phyloP scores from a whole-genome alignment of 1,284 basidiomycete genomes.

The Ustilago sp. region DNA sequence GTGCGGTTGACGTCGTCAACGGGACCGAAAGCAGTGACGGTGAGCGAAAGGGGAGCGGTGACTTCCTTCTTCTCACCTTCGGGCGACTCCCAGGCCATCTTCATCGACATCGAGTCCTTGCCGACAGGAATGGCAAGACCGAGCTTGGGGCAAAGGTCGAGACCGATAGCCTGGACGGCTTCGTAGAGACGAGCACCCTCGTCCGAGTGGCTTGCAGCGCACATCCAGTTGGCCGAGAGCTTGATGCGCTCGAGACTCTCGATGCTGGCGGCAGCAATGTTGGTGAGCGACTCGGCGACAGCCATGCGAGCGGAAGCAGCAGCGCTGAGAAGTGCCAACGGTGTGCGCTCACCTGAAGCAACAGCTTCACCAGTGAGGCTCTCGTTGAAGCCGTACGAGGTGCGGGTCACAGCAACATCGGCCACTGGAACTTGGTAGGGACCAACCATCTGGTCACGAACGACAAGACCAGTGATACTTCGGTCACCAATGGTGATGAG shows the following conservation, averaged over 20 bases:
- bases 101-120: conserved; percentile 99
- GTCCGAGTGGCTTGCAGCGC: conserved; percentile 87
- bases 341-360: conserved; percentile 97
- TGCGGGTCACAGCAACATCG: conserved; percentile 94
- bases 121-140: conserved; percentile 96
- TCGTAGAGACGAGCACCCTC: conserved; percentile 92
- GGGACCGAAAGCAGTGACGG: conserved; percentile 93
- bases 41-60: conserved; percentile 88
- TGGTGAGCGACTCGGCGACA: conserved; percentile 91
- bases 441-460: conserved; percentile 98
- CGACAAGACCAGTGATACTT: conserved; percentile 91
- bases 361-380: conserved; percentile 87
- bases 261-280: conserved; percentile 85
- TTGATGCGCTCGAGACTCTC: conserved; percentile 82
- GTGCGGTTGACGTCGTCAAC: conserved; percentile 83
- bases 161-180: conserved; percentile 90
- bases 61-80: conserved; percentile 79
- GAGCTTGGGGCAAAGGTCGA: conserved; percentile 93
- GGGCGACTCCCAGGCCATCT: conserved; percentile 86
- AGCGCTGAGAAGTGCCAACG: conserved; percentile 85
- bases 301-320: conserved; percentile 95
- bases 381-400: conserved; percentile 89
- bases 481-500: conserved; percentile 98
- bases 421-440: conserved; percentile 98
- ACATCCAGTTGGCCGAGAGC: conserved; percentile 99